A percentile compares a stretch with the other conserved stretches of the same genome.
Evolutionary conservation across 225 moss, liverwort and hornwort genomes (phyloP).

Genomic region (Lunularia cruciata): DNA sequence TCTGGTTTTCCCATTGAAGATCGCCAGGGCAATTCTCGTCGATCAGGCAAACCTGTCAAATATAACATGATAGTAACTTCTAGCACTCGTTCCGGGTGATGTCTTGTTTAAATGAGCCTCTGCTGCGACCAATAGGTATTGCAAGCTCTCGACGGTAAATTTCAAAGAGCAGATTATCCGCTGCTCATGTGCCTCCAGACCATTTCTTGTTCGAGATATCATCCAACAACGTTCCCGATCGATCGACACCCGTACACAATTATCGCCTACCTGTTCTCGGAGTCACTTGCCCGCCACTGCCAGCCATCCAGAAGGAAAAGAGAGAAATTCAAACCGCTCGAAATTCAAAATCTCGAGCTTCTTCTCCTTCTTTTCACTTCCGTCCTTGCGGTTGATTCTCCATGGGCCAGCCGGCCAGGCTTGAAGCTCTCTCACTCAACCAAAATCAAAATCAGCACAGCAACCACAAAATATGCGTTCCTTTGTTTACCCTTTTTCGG

Average conservation of each 20-base stretch:
- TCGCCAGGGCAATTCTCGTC: not conserved
- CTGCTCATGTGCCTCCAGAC: constrained; percentile 8
- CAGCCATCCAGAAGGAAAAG: constrained; percentile 55
- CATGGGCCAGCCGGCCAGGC: constrained; percentile 9
- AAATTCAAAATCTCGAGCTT: constrained; percentile 18
- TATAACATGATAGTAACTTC: constrained; percentile 23
- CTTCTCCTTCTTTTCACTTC: not conserved
- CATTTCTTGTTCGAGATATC: not conserved
- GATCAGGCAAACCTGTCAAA: constrained; percentile 20
- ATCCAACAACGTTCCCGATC: constrained; percentile 7
- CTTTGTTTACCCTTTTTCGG: not conserved
- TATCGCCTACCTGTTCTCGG: constrained; percentile 60
- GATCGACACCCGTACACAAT: constrained; percentile 4
- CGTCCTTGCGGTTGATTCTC: not conserved
- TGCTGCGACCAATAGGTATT: not conserved
- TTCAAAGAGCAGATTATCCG: not conserved
- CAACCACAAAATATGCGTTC: constrained; percentile 1
- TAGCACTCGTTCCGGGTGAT: constrained; percentile 1
- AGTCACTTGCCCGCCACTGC: constrained; percentile 55
- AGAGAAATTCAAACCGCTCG: constrained; percentile 14
- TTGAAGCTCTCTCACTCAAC: not conserved
- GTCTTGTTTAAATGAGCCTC: not conserved
- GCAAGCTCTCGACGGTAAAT: not conserved
- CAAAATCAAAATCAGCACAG: constrained; percentile 1
- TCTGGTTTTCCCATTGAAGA: not conserved